phyloP scores from a whole-genome alignment of 1,284 basidiomycete genomes.

The Cutaneotrichosporon cyanovorans region DNA sequence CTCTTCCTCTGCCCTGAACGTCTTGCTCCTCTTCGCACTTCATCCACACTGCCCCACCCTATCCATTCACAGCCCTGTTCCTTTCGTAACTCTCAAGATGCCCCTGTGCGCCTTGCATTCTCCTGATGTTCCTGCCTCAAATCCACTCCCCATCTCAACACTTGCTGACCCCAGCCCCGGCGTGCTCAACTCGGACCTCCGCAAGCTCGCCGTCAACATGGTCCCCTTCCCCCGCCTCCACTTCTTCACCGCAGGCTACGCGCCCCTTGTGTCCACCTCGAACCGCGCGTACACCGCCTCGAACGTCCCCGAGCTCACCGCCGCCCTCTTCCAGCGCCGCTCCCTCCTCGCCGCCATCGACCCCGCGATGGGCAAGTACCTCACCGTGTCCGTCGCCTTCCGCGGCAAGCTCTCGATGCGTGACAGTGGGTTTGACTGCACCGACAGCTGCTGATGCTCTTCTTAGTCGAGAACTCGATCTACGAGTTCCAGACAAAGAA shows the following conservation, averaged over 20 bases:
- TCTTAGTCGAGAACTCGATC: constrained; percentile 36
- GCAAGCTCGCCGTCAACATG: constrained; percentile 89
- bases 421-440: constrained; percentile 27
- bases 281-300: constrained; percentile 53
- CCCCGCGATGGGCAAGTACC: constrained; percentile 40
- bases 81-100: too few relatives aligned
- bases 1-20: too few relatives aligned
- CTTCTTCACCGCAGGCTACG: constrained; percentile 83
- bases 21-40: too few relatives aligned
- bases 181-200: constrained; percentile 85
- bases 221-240: constrained; percentile 87
- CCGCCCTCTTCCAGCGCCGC: constrained; percentile 37
- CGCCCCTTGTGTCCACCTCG: constrained; percentile 64
- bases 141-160: background rate
- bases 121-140: too few relatives aligned
- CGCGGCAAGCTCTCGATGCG: constrained; percentile 39
- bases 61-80: too few relatives aligned
- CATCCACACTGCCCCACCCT: too few relatives aligned
- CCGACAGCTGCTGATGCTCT: background rate
- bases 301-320: constrained; percentile 35
- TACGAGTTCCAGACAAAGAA: constrained; percentile 42
- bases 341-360: constrained; percentile 36
- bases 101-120: too few relatives aligned
- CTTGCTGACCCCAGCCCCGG: constrained; percentile 59
- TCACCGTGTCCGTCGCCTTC: constrained; percentile 41